phyloP scores from a whole-genome alignment of 2,329 filamentous ascomycete genomes.

The Tolypocladium sp. region DNA sequence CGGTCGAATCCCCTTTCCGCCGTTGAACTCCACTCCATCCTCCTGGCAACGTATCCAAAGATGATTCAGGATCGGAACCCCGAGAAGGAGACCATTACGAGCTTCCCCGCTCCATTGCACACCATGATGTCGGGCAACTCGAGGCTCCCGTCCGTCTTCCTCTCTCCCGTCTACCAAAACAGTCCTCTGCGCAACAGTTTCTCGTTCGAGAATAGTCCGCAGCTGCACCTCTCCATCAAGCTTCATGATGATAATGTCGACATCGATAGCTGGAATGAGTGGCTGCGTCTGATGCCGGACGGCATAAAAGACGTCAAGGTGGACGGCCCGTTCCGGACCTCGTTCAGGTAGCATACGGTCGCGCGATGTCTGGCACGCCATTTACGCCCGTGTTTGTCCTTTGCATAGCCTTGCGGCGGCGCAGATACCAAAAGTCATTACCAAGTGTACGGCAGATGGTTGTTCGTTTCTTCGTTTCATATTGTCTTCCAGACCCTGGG shows the following conservation, averaged over 20 bases:
- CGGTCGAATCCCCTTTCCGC: conserved; percentile 39
- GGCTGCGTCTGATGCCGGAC: conserved; percentile 49
- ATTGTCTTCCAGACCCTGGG: background rate
- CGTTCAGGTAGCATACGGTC: conserved; percentile 9
- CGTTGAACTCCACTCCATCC: conserved; percentile 43
- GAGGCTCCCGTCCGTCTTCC: conserved; percentile 45
- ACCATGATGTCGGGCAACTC: conserved; percentile 46
- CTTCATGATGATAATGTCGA: conserved; percentile 42
- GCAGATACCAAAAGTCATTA: background rate
- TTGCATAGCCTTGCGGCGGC: background rate
- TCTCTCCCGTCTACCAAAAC: conserved; percentile 39
- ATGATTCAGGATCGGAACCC: conserved; percentile 40
- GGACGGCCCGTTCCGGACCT: conserved; percentile 35
- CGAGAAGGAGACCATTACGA: conserved; percentile 36
- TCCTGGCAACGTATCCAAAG: conserved; percentile 42
- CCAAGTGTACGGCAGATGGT: background rate
- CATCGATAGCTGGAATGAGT: conserved; percentile 46
- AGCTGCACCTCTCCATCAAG: conserved; percentile 40
- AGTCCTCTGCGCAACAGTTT: conserved; percentile 27
- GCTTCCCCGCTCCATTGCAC: conserved; percentile 44
- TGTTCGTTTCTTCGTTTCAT: conserved; percentile 1
- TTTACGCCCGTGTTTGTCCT: background rate
- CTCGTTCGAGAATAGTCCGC: conserved; percentile 33
- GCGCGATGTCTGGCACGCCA: background rate
- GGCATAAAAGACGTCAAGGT: conserved; percentile 46